phyloP scores from a whole-genome alignment of 164 flowering plant genomes.

The Vitis riparia region DNA sequence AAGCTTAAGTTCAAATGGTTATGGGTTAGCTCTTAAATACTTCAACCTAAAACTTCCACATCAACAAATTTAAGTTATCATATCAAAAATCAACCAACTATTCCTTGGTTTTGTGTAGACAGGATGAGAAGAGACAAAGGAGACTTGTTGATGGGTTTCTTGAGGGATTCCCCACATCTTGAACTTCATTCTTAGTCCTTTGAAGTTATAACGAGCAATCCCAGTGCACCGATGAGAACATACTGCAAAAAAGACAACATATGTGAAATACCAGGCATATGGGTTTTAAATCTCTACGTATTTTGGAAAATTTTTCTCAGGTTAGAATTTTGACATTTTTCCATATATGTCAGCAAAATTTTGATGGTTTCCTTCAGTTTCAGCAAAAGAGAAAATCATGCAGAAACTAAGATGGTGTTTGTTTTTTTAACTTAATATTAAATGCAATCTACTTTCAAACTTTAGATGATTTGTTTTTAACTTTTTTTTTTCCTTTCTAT shows the following conservation, averaged over 20 bases:
- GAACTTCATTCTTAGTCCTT: conserved; percentile 35
- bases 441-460: too few relatives aligned
- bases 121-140: background rate
- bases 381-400: too few relatives aligned
- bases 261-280: background rate
- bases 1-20: too few relatives aligned
- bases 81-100: background rate
- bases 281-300: background rate
- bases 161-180: background rate
- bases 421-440: too few relatives aligned
- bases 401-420: too few relatives aligned
- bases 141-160: background rate
- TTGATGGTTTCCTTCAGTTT: background rate
- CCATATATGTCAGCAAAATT: background rate
- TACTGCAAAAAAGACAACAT: conserved; percentile 42
- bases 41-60: too few relatives aligned
- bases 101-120: background rate
- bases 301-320: background rate
- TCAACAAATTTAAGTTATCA: too few relatives aligned
- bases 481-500: too few relatives aligned
- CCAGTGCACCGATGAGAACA: conserved; percentile 65
- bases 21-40: too few relatives aligned
- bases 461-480: too few relatives aligned
- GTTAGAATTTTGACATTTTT: background rate
- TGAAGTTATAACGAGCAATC: conserved; percentile 55